Base-by-base conservation (phyloP, 2,329 filamentous ascomycete genomes). In the Penicillium fuscoglaucum region DNA sequence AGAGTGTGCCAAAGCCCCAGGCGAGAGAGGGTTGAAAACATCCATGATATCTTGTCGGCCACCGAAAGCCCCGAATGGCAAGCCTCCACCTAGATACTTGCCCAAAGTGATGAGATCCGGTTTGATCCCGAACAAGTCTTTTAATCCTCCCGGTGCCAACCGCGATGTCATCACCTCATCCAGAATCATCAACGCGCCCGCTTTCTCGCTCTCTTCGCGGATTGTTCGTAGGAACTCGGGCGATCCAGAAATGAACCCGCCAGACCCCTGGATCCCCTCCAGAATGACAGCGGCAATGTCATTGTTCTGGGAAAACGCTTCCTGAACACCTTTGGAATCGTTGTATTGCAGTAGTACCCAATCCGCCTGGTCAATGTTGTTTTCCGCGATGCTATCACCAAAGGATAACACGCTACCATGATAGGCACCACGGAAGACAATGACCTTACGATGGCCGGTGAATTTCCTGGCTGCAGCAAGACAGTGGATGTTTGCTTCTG, bases 151-250 rank as follows among this genome's bases (percentile, higher is more conserved):
- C 4, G 37, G 46, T n/a, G 29, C 47, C 29, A 89, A 72, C 2
- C 87, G 79, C 4, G 84, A 87, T 0, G 87, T 89, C 82, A 89
- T 87, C 6, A 90, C 87, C 72, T 91, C 88, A 68, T 91, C 88
- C 15, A 89, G 75, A 37, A 91, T 85, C 62, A 91, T 81, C 0
- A 90, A 58, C 0, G 83, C 83, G 1, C 82, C 82, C 0, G 77
- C 72, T 66, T 80, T 73, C 31, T 72, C 74, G 1, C 84, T 80
- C 6, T 78, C 74, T 0, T 76, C 70, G 45, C 82, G 81, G 5
- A 88, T 72, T 1, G 77, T 77, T 10, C 70, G 59, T 28, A 89
- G 70, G 62, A 89, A 90, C 19, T 79, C 79, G 1, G 49, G 52
- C 0, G 73, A 76, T 0, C 77, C 86, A 0, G 78, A 74, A 6